A percentile compares a stretch with the other conserved stretches of the same genome.
Conservation (phyloP, 2,329 filamentous ascomycete species). For the Ophiostoma tasmaniense region DNA sequence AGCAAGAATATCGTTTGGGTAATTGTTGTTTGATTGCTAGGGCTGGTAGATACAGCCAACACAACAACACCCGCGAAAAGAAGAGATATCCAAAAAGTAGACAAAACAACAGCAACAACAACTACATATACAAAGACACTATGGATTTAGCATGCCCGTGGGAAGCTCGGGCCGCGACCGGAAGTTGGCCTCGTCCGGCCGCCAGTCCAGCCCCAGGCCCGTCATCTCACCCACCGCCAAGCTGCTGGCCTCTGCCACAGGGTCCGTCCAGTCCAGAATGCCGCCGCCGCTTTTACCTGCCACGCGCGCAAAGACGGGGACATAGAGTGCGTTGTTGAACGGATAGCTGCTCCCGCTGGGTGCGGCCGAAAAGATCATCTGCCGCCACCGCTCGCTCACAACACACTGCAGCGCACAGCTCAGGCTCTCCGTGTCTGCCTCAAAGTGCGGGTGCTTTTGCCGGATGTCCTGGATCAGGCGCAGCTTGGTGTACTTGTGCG, state of each 20-base stretch:
- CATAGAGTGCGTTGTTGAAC: slow-evolving; percentile 4
- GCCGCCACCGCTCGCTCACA: slow-evolving; percentile 20
- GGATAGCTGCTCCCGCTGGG: not conserved
- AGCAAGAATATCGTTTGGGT: no score
- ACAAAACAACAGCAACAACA: not conserved
- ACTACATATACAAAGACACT: not conserved
- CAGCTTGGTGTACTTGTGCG: slow-evolving; percentile 37
- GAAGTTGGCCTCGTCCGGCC: slow-evolving; percentile 31
- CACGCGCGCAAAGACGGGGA: slow-evolving; percentile 18
- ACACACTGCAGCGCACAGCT: slow-evolving; percentile 21
- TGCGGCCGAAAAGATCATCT: slow-evolving; percentile 9
- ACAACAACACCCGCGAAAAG: not conserved
- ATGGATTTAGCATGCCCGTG: slow-evolving; percentile 16
- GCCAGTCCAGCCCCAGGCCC: slow-evolving; percentile 30
- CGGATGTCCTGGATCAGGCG: slow-evolving; percentile 37
- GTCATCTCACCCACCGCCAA: slow-evolving; percentile 18
- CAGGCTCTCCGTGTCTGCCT: slow-evolving; percentile 38
- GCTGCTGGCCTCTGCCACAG: slow-evolving; percentile 28
- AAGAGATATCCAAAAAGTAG: not conserved
- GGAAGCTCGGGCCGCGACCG: slow-evolving; percentile 19
- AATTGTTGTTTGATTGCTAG: no score
- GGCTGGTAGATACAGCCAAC: no score
- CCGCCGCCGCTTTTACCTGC: slow-evolving; percentile 26
- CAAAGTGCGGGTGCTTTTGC: slow-evolving; percentile 34
- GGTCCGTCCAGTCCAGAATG: slow-evolving; percentile 35